Evolutionary conservation across 208 protist species (phyloP).

Genomic region (Trypanosoma lewisi): DNA sequence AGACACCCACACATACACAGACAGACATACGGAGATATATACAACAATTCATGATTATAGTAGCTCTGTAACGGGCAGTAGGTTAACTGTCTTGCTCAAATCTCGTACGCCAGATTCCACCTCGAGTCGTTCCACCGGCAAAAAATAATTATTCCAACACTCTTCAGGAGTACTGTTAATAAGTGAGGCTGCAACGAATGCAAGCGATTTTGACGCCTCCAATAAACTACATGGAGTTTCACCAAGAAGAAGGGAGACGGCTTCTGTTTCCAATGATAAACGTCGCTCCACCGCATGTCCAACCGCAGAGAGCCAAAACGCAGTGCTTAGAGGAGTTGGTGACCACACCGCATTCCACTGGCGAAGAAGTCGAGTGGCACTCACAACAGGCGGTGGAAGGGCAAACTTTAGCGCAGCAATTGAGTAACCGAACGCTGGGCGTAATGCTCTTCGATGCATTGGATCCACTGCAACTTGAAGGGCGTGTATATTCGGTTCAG

Average conservation of each 20-base stretch:
- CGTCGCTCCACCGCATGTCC: slow-evolving; percentile 32
- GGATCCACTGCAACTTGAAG: slow-evolving; percentile 33
- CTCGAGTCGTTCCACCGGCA: slow-evolving; percentile 29
- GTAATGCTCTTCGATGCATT: slow-evolving; percentile 35
- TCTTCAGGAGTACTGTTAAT: slow-evolving; percentile 3
- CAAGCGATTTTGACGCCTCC: slow-evolving; percentile 12
- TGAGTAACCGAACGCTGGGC: slow-evolving; percentile 64
- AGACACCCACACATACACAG: slow-evolving; percentile 1
- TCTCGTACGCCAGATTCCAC: slow-evolving; percentile 22
- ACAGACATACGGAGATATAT: slow-evolving; percentile 1
- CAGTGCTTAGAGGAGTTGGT: slow-evolving; percentile 17
- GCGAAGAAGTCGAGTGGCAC: slow-evolving; percentile 37
- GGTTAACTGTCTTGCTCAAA: not conserved
- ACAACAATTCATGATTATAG: slow-evolving; percentile 6
- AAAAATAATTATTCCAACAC: slow-evolving; percentile 34
- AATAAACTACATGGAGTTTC: not conserved
- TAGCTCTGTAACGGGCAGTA: slow-evolving; percentile 15
- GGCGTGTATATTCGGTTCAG: slow-evolving; percentile 24
- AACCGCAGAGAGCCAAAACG: slow-evolving; percentile 69
- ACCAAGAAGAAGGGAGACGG: not conserved
- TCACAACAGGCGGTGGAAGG: slow-evolving; percentile 41
- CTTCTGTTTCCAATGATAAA: not conserved
- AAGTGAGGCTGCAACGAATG: slow-evolving; percentile 3
- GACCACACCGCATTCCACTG: slow-evolving; percentile 29
- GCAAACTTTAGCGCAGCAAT: slow-evolving; percentile 35